Evolutionary conservation across 176 grass and related monocot species (phyloP).

Genomic region (Elaeis guineensis): DNA sequence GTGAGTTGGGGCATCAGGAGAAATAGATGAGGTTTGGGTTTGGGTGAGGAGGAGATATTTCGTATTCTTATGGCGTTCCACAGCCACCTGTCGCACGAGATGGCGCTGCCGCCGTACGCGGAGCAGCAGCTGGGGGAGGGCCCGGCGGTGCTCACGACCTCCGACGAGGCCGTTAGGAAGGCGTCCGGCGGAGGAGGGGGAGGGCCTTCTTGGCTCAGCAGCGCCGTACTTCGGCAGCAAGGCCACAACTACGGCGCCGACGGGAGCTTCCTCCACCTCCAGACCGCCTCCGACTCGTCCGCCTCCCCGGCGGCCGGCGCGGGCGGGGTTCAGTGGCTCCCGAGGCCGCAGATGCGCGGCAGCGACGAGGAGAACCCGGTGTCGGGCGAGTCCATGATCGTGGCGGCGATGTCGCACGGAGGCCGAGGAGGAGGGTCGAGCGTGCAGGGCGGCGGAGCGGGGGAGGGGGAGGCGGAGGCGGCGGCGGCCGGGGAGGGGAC

Average conservation of each 20-base stretch:
- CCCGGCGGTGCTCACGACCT: neutral
- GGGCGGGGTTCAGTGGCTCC: neutral
- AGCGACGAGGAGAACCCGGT: neutral
- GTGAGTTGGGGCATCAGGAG: too few relatives aligned
- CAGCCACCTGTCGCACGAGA: conserved; percentile 1
- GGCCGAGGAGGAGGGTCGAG: neutral
- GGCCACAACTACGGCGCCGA: neutral
- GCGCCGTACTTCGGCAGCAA: neutral
- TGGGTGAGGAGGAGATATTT: too few relatives aligned
- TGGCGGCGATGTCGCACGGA: neutral
- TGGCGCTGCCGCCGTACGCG: neutral
- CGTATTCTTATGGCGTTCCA: neutral
- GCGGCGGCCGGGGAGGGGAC: neutral
- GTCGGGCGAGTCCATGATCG: neutral
- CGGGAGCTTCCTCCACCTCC: conserved; percentile 15
- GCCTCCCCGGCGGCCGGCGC: neutral
- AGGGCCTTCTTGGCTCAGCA: neutral
- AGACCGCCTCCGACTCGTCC: conserved; percentile 1
- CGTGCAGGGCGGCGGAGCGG: neutral
- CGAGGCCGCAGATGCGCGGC: neutral
- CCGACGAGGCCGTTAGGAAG: neutral
- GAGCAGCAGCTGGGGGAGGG: conserved; percentile 1
- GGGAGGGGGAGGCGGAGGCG: neutral
- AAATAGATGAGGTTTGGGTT: too few relatives aligned
- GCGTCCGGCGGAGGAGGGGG: neutral